Base-by-base conservation (phyloP, 1,284 basidiomycete species). In the Calocybe gambosa region DNA sequence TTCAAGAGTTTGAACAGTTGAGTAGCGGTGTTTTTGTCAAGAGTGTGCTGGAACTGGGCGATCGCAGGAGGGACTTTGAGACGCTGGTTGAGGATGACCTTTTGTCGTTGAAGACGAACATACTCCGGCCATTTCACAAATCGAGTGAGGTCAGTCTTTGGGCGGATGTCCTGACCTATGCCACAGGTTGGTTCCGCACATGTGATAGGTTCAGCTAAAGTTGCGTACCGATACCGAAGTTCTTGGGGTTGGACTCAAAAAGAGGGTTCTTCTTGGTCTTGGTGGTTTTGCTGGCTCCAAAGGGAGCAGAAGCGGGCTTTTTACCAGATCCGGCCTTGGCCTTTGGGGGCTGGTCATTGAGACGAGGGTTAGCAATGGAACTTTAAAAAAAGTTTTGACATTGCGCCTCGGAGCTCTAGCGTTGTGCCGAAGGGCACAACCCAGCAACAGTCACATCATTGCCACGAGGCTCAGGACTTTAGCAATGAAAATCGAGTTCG, bases 51-150 rank as follows among this genome's bases (percentile, higher is more conserved):
- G 81, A 99, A 98, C 73, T 99, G 95, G 46, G 93, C 91, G 62
- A 99, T 96, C 60, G 95, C 91, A 46, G 95, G 95, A 61, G 95
- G 95, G 29, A 97, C 93, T 84, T 99, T 99, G 61, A 99, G 80
- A 63, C 95, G 93, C 76, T 98, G 93, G 82, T 91, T 77, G 56
- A 99, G 88, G 74, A 99, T 96, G 63, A 98, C 93, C 77, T 95
- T 96, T 73, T 98, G 94, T 69, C 95, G 87, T 70, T 99, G 95
- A 52, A 98, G 88, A 65, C 93, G 92, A 59, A 99, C 85, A 66
- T 99, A 99, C 75, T 95, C 93, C 58, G 95, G 95, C 95, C 95
- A 99, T 75, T 97, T 98, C 74, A 98, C 92, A 74, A 98, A 98
- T 68, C 94, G 92, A 55, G 92, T 96, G 57, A 98, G 74, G 74